Evolutionary conservation across 1,284 basidiomycete species (phyloP).

Genomic region (Naganishia cerealis): DNA sequence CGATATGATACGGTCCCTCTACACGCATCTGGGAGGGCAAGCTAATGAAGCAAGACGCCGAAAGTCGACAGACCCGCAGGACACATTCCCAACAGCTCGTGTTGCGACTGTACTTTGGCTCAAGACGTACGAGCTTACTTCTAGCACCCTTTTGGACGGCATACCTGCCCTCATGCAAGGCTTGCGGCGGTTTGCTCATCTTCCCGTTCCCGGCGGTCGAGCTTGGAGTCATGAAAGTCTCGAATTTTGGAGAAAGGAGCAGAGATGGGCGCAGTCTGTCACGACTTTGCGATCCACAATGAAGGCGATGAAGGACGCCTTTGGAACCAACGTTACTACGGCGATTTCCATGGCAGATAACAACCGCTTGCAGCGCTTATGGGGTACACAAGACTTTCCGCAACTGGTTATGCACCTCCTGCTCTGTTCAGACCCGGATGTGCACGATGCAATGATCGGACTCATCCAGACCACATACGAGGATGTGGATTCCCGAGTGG

Average conservation of each 20-base stretch:
- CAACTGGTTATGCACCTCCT: conserved; percentile 67
- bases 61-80: conserved; percentile 35
- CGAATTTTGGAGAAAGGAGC: conserved; percentile 43
- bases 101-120: conserved; percentile 67
- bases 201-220: conserved; percentile 61
- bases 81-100: conserved; percentile 41
- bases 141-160: conserved; percentile 62
- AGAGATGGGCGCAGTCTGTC: conserved; percentile 47
- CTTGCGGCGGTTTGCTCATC: conserved; percentile 63
- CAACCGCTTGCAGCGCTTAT: conserved; percentile 60
- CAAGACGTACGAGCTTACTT: conserved; percentile 63
- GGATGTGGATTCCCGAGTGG: conserved; percentile 78
- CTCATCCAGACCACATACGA: conserved; percentile 78
- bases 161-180: conserved; percentile 63
- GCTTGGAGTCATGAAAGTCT: conserved; percentile 50
- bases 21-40: conserved; percentile 41
- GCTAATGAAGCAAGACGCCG: conserved; percentile 37
- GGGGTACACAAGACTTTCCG: conserved; percentile 60
- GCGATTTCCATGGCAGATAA: conserved; percentile 61
- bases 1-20: conserved; percentile 41
- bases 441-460: conserved; percentile 71
- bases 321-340: conserved; percentile 64
- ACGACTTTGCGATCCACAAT: conserved; percentile 63
- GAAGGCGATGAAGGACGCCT: conserved; percentile 61
- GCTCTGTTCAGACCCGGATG: conserved; percentile 72